Conservation (phyloP, 2,329 filamentous ascomycete species). For the Rhexocercosporidium sp. region DNA sequence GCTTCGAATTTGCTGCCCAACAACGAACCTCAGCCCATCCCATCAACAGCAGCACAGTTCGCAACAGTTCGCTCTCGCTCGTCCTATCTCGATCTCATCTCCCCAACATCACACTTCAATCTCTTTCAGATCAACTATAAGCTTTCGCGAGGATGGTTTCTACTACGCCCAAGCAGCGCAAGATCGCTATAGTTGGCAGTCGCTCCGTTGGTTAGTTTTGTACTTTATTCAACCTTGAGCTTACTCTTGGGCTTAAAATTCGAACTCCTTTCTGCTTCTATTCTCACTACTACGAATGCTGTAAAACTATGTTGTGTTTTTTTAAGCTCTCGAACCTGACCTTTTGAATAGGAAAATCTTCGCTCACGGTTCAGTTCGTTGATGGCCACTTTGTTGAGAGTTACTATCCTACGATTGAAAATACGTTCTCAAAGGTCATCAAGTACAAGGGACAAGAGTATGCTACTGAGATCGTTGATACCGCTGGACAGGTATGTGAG, state of each 20-base stretch:
- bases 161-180: constrained; percentile 74
- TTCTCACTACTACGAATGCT: constrained; percentile 2
- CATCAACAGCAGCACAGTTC: constrained; percentile 1
- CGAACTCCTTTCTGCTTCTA: no score
- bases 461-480: constrained; percentile 97
- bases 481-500: constrained; percentile 80
- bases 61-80: constrained; percentile 1
- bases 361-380: constrained; percentile 94
- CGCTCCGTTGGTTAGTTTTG: constrained; percentile 77
- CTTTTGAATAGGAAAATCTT: constrained; percentile 80
- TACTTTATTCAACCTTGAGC: constrained; percentile 17
- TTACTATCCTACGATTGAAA: constrained; percentile 99
- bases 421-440: constrained; percentile 97
- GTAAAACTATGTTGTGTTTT: background rate
- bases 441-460: constrained; percentile 92
- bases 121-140: background rate
- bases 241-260: constrained; percentile 17
- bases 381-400: constrained; percentile 98
- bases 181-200: constrained; percentile 95
- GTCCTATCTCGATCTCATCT: background rate
- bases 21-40: background rate
- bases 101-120: background rate
- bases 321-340: background rate
- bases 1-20: constrained; percentile 10
- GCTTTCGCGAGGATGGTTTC: constrained; percentile 23